Base-by-base conservation (phyloP, 1,284 basidiomycete species). In the Ceratobasidium papillatum region DNA sequence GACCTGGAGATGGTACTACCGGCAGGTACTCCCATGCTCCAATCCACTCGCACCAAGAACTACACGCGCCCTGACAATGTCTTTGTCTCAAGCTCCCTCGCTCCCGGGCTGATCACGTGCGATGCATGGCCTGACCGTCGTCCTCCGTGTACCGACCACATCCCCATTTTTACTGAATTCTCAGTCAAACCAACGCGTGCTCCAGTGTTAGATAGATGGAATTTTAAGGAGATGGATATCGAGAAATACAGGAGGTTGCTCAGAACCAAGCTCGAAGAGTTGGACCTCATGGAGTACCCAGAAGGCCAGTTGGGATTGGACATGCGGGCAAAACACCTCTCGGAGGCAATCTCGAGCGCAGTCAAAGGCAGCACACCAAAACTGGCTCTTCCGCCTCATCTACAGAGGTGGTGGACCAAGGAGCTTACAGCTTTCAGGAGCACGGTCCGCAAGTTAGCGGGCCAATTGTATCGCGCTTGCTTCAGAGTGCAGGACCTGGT, bases 331-430 rank as follows among this genome's bases (percentile, higher is more conserved):
- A 19, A 45, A 45, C 12, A 45, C 43, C 19, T 45, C 12, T 11
- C 43, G 12, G 19, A 45, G 12, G 43, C 43, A 19, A 45, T 45
- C 41, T 8, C 41, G 7, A 43, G 17, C 7, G 41, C 32, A 43
- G 5, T 61, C n/a, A n/a, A n/a, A n/a, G n/a, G n/a, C n/a, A n/a
- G n/a, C n/a, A 62, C 17, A 30, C 51, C n/a, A 34, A 56, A 47
- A 11, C 38, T 14, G 71, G 62, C 22, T 32, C 45, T n/a, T n/a
- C n/a, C n/a, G n/a, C n/a, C n/a, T n/a, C n/a, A n/a, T n/a, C n/a
- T n/a, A n/a, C n/a, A n/a, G n/a, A n/a, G n/a, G n/a, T 75, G 76
- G 76, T 73, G 61, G 66, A 32, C 59, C 27, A 25, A 43, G 11
- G 49, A 75, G 34, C 74, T 75, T 3, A 65, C 34, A 7, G 62